These are phyloP conservation scores for Corymbia maculata DNA, from an alignment of 345 rosid species.

Conservation along the genomic window DNA sequence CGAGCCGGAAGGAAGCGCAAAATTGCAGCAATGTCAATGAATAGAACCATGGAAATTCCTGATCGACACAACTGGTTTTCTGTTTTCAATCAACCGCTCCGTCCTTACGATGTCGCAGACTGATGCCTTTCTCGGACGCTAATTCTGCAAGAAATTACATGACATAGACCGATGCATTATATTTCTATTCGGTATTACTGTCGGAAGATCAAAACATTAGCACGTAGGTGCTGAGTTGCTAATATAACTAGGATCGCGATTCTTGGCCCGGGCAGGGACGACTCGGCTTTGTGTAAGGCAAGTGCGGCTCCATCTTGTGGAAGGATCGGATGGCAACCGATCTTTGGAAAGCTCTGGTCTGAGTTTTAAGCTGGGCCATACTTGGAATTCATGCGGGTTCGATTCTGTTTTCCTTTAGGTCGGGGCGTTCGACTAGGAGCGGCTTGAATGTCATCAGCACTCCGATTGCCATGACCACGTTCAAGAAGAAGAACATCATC, in stretches of 20 bases:
- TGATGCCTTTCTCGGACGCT: neutral
- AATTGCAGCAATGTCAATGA: neutral
- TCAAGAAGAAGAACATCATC: constrained; percentile 56
- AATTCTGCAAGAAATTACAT: neutral
- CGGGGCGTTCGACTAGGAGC: constrained; percentile 15
- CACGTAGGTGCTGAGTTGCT: neutral
- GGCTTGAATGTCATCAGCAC: constrained; percentile 66
- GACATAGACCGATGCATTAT: neutral
- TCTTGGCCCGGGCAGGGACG: neutral
- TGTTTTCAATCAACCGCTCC: neutral
- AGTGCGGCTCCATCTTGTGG: neutral
- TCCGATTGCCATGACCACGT: constrained; percentile 37
- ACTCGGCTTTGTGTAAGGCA: neutral
- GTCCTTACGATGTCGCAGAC: neutral
- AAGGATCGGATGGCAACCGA: neutral
- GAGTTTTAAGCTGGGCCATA: neutral
- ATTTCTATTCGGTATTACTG: neutral
- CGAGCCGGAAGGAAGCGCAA: neutral
- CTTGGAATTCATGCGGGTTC: neutral
- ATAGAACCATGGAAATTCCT: neutral
- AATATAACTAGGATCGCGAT: neutral
- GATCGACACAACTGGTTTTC: neutral
- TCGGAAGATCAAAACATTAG: neutral
- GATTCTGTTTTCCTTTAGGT: neutral
- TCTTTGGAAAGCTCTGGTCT: neutral